Evolutionary conservation across 1,284 basidiomycete genomes (phyloP).

Genomic region (Fomitopsis schrenkii): DNA sequence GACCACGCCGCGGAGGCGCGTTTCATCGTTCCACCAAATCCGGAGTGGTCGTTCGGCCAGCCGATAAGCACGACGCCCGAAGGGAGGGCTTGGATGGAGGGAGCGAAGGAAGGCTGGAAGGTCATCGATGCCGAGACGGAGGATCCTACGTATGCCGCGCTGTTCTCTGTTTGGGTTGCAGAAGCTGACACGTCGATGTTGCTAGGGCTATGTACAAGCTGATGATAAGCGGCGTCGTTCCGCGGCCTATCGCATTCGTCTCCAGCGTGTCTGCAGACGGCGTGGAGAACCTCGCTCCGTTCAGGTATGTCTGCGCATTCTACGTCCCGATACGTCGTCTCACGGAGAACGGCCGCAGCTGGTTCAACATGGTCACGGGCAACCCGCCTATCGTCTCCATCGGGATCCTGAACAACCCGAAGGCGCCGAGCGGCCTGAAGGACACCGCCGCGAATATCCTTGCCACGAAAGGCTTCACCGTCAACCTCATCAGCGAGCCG

Average conservation of each 20-base stretch:
- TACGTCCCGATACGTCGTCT: background rate
- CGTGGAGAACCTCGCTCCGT: conserved; percentile 62
- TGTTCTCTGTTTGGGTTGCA: too few species aligned
- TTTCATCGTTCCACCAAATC: conserved; percentile 50
- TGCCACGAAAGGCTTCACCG: conserved; percentile 65
- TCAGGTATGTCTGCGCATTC: conserved; percentile 37
- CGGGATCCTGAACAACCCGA: conserved; percentile 40
- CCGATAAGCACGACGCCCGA: conserved; percentile 42
- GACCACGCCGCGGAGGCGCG: conserved; percentile 18
- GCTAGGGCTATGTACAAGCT: conserved; percentile 29
- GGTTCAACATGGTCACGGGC: conserved; percentile 56
- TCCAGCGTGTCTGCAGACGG: conserved; percentile 58
- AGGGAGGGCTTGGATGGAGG: conserved; percentile 48
- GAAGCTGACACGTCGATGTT: background rate
- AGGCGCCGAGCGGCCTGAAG: conserved; percentile 37
- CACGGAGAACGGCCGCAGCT: conserved; percentile 31
- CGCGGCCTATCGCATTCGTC: conserved; percentile 73
- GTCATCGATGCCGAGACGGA: conserved; percentile 46
- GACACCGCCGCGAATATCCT: conserved; percentile 71
- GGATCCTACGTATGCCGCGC: conserved; percentile 37
- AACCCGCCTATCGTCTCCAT: conserved; percentile 67
- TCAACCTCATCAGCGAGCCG: conserved; percentile 74
- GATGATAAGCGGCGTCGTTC: conserved; percentile 65
- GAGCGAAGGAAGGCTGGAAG: conserved; percentile 50
- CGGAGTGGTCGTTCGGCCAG: conserved; percentile 55